Evolutionary conservation across 495 filamentous ascomycete genomes (phyloP), one percentile per base, ranked within the genome.

Genomic region (Parathielavia hyrcaniae): DNA sequence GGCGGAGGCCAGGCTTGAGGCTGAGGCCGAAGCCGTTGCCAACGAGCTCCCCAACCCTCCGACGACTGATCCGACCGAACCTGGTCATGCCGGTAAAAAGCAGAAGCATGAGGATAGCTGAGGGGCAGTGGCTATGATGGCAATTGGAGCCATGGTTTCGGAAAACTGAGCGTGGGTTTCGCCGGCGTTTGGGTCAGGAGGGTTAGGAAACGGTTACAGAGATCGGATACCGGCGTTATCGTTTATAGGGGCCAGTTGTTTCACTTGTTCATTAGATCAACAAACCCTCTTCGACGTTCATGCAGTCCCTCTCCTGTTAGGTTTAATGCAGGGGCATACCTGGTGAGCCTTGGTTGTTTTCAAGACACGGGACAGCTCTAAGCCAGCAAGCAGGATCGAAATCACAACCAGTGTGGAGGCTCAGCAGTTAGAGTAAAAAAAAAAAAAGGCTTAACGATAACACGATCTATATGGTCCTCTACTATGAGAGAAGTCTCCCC

Each of bases 1-100:
- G 45, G 58, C 39, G 1, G 41, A 58, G n/a, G 64, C 55, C 7
- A 55, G 66, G 41, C 66, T 61, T 20, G 65, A 71, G 34, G 65
- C 62, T 6, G 68, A 69, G 55, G 70, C 70, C 10, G 52, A 72
- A 20, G 59, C 66, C 12, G 59, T 65, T 12, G 67, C 66, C 11
- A 51, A 61, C 14, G 56, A 67, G 49, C 62, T 76, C 2, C 76
- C 76, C 8, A 65, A 62, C 52, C 65, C 70, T 5, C 73, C 76
- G 38, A 64, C 61, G 9, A 57, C 55, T 3, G 71, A 77, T 17
- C 71, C 72, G 6, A 58, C 58, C 10, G 68, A 68, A 20, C n/a
- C 63, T 0, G 67, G 64, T 4, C 68, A 71, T 39, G 61, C 61
- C 5, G 55, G 59, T 10, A 74, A 74, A 64, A 77, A 69, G 50